Conservation (phyloP, 2,329 filamentous ascomycete genomes). For the Aspergillus luchuensis region DNA sequence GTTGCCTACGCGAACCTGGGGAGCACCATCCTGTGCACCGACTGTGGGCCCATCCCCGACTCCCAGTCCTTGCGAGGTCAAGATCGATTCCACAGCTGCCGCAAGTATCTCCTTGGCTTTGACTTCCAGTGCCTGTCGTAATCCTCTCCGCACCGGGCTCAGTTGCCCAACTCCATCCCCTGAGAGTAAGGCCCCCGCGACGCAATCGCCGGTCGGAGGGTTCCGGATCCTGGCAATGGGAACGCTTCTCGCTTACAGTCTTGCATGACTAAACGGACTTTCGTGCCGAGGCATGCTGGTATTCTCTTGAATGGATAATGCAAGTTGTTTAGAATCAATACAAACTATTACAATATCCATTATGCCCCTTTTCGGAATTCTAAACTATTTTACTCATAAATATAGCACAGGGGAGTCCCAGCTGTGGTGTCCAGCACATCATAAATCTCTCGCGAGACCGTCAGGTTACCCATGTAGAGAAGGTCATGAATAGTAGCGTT, state of each 20-base stretch:
- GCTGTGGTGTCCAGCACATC: constrained; percentile 7
- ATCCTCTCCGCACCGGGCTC: neutral
- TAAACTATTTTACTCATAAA: neutral
- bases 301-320: too few species aligned
- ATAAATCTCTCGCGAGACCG: constrained; percentile 3
- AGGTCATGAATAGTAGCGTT: constrained; percentile 5
- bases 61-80: constrained; percentile 12
- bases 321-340: too few species aligned
- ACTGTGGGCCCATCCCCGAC: constrained; percentile 7
- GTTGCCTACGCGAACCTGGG: neutral
- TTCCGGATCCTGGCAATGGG: too few species aligned
- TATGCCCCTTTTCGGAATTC: neutral
- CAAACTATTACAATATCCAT: too few species aligned
- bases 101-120: neutral
- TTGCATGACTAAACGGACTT: too few species aligned
- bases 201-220: too few species aligned
- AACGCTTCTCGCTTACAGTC: too few species aligned
- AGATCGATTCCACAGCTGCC: constrained; percentile 7
- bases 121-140: neutral
- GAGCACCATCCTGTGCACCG: neutral
- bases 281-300: too few species aligned
- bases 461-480: constrained; percentile 6
- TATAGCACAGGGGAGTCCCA: constrained; percentile 3
- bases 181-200: too few species aligned
- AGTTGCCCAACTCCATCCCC: neutral